A percentile compares a stretch with the other conserved stretches of the same genome.
phyloP scores from a whole-genome alignment of 495 filamentous ascomycete genomes.

The Xanthoparmelia taractica region DNA sequence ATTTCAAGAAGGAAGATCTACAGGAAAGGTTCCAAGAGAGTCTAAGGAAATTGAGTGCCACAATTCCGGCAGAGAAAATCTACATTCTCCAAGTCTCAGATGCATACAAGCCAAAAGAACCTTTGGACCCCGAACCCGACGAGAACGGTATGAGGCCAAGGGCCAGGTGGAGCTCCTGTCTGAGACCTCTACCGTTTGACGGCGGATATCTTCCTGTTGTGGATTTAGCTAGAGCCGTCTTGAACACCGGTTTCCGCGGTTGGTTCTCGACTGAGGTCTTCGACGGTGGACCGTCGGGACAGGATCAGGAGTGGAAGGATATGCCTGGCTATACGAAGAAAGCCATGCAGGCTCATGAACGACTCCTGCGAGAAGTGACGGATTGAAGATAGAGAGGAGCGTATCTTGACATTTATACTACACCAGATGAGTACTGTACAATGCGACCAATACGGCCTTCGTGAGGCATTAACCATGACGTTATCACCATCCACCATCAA shows the following conservation, averaged over 20 bases:
- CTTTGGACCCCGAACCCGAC: conserved; percentile 41
- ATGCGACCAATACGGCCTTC: no score
- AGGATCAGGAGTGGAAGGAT: conserved; percentile 50
- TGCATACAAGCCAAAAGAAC: conserved; percentile 56
- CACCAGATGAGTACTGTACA: background rate
- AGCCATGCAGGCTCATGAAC: conserved; percentile 51
- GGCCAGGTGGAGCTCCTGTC: conserved; percentile 65
- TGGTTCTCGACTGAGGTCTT: conserved; percentile 76
- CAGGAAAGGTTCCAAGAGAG: conserved; percentile 43
- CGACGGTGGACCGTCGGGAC: conserved; percentile 54
- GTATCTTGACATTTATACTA: background rate
- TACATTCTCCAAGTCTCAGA: conserved; percentile 71
- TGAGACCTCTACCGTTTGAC: conserved; percentile 60
- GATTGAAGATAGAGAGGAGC: conserved; percentile 2
- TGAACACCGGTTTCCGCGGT: conserved; percentile 61
- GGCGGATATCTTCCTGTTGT: conserved; percentile 67
- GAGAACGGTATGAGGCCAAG: conserved; percentile 48
- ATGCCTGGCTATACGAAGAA: conserved; percentile 50
- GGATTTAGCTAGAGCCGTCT: conserved; percentile 56
- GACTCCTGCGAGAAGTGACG: conserved; percentile 43
- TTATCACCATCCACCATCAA: background rate
- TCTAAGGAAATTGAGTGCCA: conserved; percentile 45
- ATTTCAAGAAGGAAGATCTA: conserved; percentile 36
- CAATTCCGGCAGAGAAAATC: conserved; percentile 63
- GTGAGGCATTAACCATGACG: background rate